Percentiles rank a stretch among this genome's conserved stretches.
phyloP scores from a whole-genome alignment of 2,329 filamentous ascomycete genomes.

The Helotiales sp. region DNA sequence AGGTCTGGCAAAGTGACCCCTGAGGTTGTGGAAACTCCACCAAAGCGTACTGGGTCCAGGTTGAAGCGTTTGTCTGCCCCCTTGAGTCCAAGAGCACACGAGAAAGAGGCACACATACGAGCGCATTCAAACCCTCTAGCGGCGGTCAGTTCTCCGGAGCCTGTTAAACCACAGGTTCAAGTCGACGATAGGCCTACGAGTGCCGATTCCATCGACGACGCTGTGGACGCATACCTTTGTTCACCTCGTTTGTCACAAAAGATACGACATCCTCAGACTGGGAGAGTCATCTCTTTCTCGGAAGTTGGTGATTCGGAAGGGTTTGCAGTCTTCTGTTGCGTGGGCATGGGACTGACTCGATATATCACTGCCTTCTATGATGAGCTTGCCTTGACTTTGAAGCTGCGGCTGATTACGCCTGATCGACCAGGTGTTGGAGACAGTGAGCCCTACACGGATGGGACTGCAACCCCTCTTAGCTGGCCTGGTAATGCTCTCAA shows the following conservation, averaged over 20 bases:
- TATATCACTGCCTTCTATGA: slow-evolving; percentile 98
- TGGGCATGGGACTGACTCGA: slow-evolving; percentile 95
- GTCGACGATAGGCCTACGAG: slow-evolving; percentile 74
- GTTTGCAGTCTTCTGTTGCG: slow-evolving; percentile 91
- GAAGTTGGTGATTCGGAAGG: slow-evolving; percentile 93
- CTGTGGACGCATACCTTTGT: slow-evolving; percentile 80
- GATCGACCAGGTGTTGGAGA: slow-evolving; percentile 93
- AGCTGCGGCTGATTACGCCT: slow-evolving; percentile 86
- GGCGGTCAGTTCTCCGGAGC: slow-evolving; percentile 30
- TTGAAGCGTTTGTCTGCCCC: slow-evolving; percentile 58
- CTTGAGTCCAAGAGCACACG: slow-evolving; percentile 34
- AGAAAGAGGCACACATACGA: slow-evolving; percentile 38
- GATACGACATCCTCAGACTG: slow-evolving; percentile 81
- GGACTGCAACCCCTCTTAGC: slow-evolving; percentile 80
- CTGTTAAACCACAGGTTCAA: slow-evolving; percentile 28
- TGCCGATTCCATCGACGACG: slow-evolving; percentile 83
- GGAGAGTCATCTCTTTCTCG: slow-evolving; percentile 89
- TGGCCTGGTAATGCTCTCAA: slow-evolving; percentile 75
- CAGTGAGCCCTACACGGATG: slow-evolving; percentile 81
- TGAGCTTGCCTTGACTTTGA: slow-evolving; percentile 85
- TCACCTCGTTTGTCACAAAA: slow-evolving; percentile 85
- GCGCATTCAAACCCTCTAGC: slow-evolving; percentile 38
- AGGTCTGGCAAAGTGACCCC: slow-evolving; percentile 51
- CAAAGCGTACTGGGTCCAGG: slow-evolving; percentile 57
- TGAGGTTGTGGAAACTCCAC: slow-evolving; percentile 44